Evolutionary conservation across 305 asterid species (phyloP).

Genomic region (Petunia hybrid): DNA sequence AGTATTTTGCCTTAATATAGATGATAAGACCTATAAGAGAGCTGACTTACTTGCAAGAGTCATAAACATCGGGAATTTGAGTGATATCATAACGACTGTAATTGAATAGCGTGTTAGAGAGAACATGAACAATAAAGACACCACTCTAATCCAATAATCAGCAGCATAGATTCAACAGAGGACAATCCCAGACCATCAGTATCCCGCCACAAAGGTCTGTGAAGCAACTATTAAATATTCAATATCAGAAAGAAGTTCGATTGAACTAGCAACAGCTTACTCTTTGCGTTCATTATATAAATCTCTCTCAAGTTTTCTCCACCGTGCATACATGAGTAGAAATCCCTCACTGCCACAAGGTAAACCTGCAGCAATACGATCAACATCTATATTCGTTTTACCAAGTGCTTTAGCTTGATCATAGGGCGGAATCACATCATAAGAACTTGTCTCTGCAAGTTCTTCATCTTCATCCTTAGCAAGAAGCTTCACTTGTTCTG

Average conservation of each 20-base stretch:
- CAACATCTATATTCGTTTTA: slow-evolving; percentile 83
- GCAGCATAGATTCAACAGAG: slow-evolving; percentile 14
- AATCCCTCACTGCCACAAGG: slow-evolving; percentile 92
- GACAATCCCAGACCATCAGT: background rate
- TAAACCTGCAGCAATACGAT: slow-evolving; percentile 87
- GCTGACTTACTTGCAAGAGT: slow-evolving; percentile 80
- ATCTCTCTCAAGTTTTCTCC: slow-evolving; percentile 85
- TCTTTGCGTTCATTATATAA: slow-evolving; percentile 81
- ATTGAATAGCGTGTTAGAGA: slow-evolving; percentile 37
- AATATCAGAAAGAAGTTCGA: slow-evolving; percentile 19
- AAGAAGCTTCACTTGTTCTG: slow-evolving; percentile 71
- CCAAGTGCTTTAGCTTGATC: slow-evolving; percentile 95
- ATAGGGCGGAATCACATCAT: slow-evolving; percentile 70
- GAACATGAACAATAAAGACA: slow-evolving; percentile 8
- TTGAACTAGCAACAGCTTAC: slow-evolving; percentile 45
- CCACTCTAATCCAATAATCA: background rate
- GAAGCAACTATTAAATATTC: slow-evolving; percentile 7
- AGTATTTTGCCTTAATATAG: slow-evolving; percentile 4
- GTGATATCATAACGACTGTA: slow-evolving; percentile 77
- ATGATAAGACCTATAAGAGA: background rate
- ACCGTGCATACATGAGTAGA: slow-evolving; percentile 89
- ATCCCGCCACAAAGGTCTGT: slow-evolving; percentile 15
- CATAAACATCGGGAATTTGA: slow-evolving; percentile 88
- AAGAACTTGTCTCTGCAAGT: slow-evolving; percentile 64
- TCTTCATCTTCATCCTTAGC: slow-evolving; percentile 81